Percentiles rank a stretch among this genome's conserved stretches.
Evolutionary conservation across 1,139 yeast genomes (phyloP).

Genomic region (Taphrina confusa): DNA sequence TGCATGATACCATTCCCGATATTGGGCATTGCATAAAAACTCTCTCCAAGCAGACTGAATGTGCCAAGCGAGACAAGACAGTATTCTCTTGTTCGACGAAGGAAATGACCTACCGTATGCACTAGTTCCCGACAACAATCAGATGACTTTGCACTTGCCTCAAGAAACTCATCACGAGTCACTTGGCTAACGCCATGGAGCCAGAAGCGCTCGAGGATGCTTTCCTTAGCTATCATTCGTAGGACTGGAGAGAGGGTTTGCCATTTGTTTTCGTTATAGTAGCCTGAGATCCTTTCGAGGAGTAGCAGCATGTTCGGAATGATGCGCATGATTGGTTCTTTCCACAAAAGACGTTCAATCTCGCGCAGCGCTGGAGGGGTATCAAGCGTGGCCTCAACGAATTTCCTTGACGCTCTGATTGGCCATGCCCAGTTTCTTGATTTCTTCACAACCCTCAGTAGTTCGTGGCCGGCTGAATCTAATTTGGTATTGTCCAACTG

Average conservation of each 20-base stretch:
- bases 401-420: conserved; percentile 89
- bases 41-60: conserved; percentile 83
- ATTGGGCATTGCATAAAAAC: conserved; percentile 81
- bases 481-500: conserved; percentile 74
- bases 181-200: conserved; percentile 96
- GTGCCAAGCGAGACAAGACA: conserved; percentile 82
- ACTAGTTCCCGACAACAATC: conserved; percentile 93
- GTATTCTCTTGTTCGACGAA: conserved; percentile 92
- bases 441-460: conserved; percentile 65
- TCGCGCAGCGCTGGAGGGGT: conserved; percentile 70
- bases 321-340: conserved; percentile 87
- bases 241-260: conserved; percentile 80
- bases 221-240: conserved; percentile 81
- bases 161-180: conserved; percentile 90
- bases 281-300: conserved; percentile 86
- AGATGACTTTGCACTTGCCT: conserved; percentile 91
- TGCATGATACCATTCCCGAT: conserved; percentile 76
- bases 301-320: conserved; percentile 86
- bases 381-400: conserved; percentile 92
- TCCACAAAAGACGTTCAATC: conserved; percentile 77
- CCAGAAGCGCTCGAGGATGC: conserved; percentile 94
- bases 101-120: conserved; percentile 95
- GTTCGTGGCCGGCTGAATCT: conserved; percentile 83
- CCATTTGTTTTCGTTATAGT: conserved; percentile 94
- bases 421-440: conserved; percentile 57